Evolutionary conservation across 305 asterid species (phyloP).

Genomic region (Fraxinus greggii): DNA sequence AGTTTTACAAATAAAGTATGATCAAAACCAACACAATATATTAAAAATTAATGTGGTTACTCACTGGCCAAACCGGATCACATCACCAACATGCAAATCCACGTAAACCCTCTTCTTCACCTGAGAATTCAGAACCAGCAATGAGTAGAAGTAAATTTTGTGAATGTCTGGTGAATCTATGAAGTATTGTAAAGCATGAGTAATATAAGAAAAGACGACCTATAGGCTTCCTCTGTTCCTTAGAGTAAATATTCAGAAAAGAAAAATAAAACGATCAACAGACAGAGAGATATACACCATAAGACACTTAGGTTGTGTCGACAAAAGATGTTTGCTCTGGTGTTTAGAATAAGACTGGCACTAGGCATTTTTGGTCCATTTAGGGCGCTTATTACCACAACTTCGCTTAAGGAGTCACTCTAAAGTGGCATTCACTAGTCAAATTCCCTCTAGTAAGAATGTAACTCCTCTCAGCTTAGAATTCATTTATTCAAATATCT

Average conservation of each 20-base stretch:
- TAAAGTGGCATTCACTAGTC: background rate
- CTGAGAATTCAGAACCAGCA: conserved; percentile 38
- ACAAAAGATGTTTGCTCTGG: background rate
- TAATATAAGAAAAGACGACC: conserved; percentile 1
- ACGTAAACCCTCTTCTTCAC: conserved; percentile 71
- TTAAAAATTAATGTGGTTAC: conserved; percentile 34
- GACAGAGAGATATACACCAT: background rate
- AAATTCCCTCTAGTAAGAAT: background rate
- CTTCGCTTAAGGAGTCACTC: background rate
- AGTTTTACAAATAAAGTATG: background rate
- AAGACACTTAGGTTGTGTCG: conserved; percentile 14
- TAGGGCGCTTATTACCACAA: background rate
- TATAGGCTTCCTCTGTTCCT: conserved; percentile 2
- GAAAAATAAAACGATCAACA: conserved; percentile 2
- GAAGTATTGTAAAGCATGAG: conserved; percentile 9
- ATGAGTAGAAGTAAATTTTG: conserved; percentile 2
- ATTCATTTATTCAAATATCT: background rate
- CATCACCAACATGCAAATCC: conserved; percentile 92
- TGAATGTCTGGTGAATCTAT: background rate
- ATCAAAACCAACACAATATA: conserved; percentile 16
- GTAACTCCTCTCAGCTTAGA: background rate
- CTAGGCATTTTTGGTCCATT: conserved; percentile 12
- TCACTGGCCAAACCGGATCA: conserved; percentile 94
- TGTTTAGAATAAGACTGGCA: conserved; percentile 6
- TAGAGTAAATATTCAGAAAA: background rate